Percentiles rank a stretch among this genome's conserved stretches.
phyloP scores from a whole-genome alignment of 1,284 basidiomycete species.

The Omphalotus olearius region DNA sequence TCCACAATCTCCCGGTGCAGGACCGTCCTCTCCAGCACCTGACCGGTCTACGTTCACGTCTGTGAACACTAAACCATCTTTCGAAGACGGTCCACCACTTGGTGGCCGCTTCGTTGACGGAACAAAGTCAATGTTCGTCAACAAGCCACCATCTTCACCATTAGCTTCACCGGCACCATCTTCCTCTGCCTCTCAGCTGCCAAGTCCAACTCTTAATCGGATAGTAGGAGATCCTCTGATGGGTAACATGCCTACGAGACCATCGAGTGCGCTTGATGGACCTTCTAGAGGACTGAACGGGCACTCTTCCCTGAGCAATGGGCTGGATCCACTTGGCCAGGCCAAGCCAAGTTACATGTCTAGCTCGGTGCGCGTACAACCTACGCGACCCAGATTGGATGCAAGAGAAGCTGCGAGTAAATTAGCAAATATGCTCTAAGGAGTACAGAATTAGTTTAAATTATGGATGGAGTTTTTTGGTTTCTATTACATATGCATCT shows the following conservation, averaged over 20 bases:
- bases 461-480: neutral
- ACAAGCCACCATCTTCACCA: conserved; percentile 35
- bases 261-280: conserved; percentile 15
- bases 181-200: conserved; percentile 20
- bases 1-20: conserved; percentile 20
- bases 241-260: conserved; percentile 8
- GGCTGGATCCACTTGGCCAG: conserved; percentile 62
- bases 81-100: conserved; percentile 42
- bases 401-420: conserved; percentile 83
- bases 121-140: conserved; percentile 73
- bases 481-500: neutral
- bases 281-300: conserved; percentile 20
- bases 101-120: conserved; percentile 67
- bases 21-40: conserved; percentile 15
- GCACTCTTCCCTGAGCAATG: conserved; percentile 24
- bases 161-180: conserved; percentile 28
- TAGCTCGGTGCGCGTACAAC: conserved; percentile 61
- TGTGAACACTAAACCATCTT: conserved; percentile 38
- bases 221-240: conserved; percentile 12
- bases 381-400: conserved; percentile 66
- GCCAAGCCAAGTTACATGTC: conserved; percentile 57
- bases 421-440: conserved; percentile 78
- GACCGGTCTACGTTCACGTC: conserved; percentile 22
- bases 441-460: neutral
- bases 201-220: conserved; percentile 4